Conservation (phyloP, 1,139 yeast species). For the Pneumocystis murina region DNA sequence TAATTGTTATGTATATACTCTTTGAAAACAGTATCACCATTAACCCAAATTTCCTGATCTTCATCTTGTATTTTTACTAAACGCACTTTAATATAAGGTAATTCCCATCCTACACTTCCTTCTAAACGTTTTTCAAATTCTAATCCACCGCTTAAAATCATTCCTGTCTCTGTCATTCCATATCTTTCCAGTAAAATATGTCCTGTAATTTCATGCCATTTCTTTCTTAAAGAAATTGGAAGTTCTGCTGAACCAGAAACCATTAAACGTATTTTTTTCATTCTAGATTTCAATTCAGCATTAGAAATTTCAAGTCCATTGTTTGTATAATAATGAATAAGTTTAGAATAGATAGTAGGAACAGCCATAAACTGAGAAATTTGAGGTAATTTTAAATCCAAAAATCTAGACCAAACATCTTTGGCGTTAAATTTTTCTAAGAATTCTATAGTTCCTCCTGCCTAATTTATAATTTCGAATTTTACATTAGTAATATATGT, state of each 20-base stretch:
- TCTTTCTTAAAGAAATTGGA: constrained; percentile 23
- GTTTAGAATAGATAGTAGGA: constrained; percentile 25
- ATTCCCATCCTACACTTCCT: constrained; percentile 26
- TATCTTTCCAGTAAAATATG: constrained; percentile 26
- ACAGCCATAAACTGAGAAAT: constrained; percentile 27
- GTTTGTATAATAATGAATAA: constrained; percentile 4
- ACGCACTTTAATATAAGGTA: constrained; percentile 24
- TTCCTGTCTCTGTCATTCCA: constrained; percentile 29
- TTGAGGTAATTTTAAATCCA: constrained; percentile 16
- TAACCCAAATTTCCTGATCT: constrained; percentile 11
- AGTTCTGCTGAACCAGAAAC: constrained; percentile 29
- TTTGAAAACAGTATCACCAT: constrained; percentile 13
- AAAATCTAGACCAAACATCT: constrained; percentile 18
- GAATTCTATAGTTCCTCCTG: constrained; percentile 26
- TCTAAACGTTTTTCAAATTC: constrained; percentile 15
- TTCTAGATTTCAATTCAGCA: background rate
- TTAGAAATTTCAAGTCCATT: background rate
- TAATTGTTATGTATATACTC: constrained; percentile 26
- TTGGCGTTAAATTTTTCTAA: constrained; percentile 24
- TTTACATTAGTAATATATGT: background rate
- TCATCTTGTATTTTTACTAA: constrained; percentile 18
- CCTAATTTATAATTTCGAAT: constrained; percentile 21
- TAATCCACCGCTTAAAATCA: constrained; percentile 19
- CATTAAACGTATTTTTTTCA: constrained; percentile 18
- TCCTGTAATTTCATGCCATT: constrained; percentile 23